These are phyloP conservation scores for Alternaria brassicae DNA, from an alignment of 2,329 filamentous ascomycete genomes.

Conservation along the genomic window DNA sequence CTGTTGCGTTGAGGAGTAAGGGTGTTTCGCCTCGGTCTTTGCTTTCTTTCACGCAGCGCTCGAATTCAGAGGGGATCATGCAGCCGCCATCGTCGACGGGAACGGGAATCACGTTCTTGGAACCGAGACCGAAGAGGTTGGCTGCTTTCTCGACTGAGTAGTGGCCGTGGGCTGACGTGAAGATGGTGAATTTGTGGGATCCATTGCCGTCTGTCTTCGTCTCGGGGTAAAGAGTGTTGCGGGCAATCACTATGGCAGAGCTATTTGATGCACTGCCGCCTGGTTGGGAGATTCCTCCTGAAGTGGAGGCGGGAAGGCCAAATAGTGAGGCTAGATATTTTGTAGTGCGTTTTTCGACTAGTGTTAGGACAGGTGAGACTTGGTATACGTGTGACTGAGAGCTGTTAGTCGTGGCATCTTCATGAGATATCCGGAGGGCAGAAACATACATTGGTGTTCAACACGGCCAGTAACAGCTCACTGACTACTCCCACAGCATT, in stretches of 20 bases:
- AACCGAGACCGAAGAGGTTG: slow-evolving; percentile 86
- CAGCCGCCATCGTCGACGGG: slow-evolving; percentile 74
- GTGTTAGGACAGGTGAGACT: slow-evolving; percentile 85
- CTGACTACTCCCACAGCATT: slow-evolving; percentile 86
- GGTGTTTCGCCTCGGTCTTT: slow-evolving; percentile 76
- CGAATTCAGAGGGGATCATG: slow-evolving; percentile 73
- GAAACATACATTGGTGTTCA: slow-evolving; percentile 83
- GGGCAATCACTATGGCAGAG: slow-evolving; percentile 83
- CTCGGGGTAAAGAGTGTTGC: slow-evolving; percentile 82
- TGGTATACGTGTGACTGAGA: slow-evolving; percentile 83
- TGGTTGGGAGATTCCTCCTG: slow-evolving; percentile 76
- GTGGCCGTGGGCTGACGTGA: slow-evolving; percentile 89
- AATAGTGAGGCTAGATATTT: slow-evolving; percentile 76
- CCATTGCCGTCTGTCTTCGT: slow-evolving; percentile 78
- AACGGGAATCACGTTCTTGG: slow-evolving; percentile 73
- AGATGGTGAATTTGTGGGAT: slow-evolving; percentile 72
- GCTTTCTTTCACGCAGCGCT: slow-evolving; percentile 67
- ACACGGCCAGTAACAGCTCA: slow-evolving; percentile 80
- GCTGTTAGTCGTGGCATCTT: neutral
- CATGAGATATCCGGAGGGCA: neutral
- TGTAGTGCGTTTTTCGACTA: slow-evolving; percentile 86
- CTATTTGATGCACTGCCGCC: slow-evolving; percentile 87
- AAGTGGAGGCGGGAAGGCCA: slow-evolving; percentile 54
- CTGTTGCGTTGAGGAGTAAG: slow-evolving; percentile 94
- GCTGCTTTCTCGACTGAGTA: slow-evolving; percentile 95